Conservation (phyloP, 768 basidiomycete genomes). For the Serendipita indica region DNA sequence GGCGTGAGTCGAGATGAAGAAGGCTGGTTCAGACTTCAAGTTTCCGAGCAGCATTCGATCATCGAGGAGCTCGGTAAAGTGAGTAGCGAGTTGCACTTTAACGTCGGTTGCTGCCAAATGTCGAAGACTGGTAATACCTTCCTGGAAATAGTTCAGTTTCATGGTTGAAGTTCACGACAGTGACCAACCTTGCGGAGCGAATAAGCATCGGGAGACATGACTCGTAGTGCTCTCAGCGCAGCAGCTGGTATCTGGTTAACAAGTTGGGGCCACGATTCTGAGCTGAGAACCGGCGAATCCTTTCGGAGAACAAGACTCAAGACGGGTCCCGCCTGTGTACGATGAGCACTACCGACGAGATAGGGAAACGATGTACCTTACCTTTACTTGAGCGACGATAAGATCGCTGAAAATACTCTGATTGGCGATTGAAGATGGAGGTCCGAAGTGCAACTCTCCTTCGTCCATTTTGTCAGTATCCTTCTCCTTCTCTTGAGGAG, state of each 20-base stretch:
- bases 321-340: slow-evolving; percentile 29
- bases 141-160: slow-evolving; percentile 31
- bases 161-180: not conserved
- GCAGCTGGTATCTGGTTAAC: slow-evolving; percentile 59
- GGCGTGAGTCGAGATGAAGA: slow-evolving; percentile 31
- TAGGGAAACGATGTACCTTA: slow-evolving; percentile 21
- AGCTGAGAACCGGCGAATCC: slow-evolving; percentile 51
- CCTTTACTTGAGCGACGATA: slow-evolving; percentile 83
- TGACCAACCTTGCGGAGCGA: slow-evolving; percentile 55
- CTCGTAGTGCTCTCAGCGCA: slow-evolving; percentile 77
- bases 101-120: slow-evolving; percentile 73
- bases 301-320: slow-evolving; percentile 85
- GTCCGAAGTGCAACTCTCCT: slow-evolving; percentile 70
- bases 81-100: slow-evolving; percentile 59
- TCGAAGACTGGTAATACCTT: slow-evolving; percentile 81
- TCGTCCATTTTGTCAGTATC: slow-evolving; percentile 68
- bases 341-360: not conserved
- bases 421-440: slow-evolving; percentile 65
- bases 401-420: slow-evolving; percentile 63
- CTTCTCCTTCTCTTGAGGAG: slow-evolving; percentile 55
- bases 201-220: slow-evolving; percentile 79
- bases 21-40: slow-evolving; percentile 12
- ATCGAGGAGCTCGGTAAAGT: slow-evolving; percentile 80
- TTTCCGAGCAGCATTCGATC: slow-evolving; percentile 78
- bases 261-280: slow-evolving; percentile 58